phyloP scores from a whole-genome alignment of 768 basidiomycete genomes.

The Kwoniella sp. region DNA sequence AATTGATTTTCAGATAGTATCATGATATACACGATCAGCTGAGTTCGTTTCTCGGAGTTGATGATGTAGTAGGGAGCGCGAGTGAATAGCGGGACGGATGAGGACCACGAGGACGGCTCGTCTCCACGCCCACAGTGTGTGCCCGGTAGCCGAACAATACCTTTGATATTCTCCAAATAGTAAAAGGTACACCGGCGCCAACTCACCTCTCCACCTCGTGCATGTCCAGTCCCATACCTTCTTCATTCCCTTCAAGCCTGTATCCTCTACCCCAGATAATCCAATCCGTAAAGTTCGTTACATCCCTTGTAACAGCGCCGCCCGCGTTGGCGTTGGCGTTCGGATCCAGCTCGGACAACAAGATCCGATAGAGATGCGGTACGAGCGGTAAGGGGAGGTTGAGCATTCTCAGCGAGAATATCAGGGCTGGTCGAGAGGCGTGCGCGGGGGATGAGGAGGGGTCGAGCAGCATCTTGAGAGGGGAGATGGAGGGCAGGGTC shows the following conservation, averaged over 20 bases:
- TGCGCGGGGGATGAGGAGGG: conserved; percentile 51
- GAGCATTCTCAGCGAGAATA: conserved; percentile 83
- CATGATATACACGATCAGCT: conserved; percentile 4
- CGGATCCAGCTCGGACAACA: conserved; percentile 76
- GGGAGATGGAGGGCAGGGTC: conserved; percentile 61
- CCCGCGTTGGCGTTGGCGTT: conserved; percentile 71
- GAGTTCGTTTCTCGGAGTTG: too few species aligned
- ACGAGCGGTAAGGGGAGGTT: conserved; percentile 96
- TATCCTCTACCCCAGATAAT: conserved; percentile 79
- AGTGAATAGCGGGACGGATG: too few species aligned
- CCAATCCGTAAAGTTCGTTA: conserved; percentile 66
- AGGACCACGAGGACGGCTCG: too few species aligned
- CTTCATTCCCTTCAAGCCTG: conserved; percentile 71
- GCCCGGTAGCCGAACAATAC: too few species aligned
- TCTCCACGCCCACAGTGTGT: too few species aligned
- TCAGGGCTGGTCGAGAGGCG: conserved; percentile 71
- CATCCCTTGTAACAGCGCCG: conserved; percentile 61
- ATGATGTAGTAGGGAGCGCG: too few species aligned
- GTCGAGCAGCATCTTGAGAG: conserved; percentile 63
- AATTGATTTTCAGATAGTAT: conserved; percentile 44
- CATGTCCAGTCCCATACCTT: conserved; percentile 60
- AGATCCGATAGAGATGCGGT: conserved; percentile 89
- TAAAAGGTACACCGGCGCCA: not conserved
- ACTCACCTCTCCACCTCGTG: conserved; percentile 32
- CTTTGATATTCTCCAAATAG: not conserved